Evolutionary conservation across 2,329 filamentous ascomycete species (phyloP), one percentile per base, ranked within the genome.

Genomic region (Beauveria asiatica): DNA sequence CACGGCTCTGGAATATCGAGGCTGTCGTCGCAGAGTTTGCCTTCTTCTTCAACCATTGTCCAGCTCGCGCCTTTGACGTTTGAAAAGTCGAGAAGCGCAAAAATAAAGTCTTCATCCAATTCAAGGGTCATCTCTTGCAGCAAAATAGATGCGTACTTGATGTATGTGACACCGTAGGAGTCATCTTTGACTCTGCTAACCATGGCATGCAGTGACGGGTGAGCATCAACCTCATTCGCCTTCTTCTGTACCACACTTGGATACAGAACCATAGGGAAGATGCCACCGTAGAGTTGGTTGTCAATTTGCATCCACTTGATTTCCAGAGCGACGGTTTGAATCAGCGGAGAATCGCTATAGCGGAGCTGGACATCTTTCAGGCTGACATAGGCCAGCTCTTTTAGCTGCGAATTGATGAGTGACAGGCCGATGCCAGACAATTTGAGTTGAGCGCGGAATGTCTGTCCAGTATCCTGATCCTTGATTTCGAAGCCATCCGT

Each of bases 251-350:
- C 94, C 10, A 99, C 94, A 74, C 92, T 97, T 6, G 94, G 94
- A 71, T 99, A 99, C 61, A 99, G 80, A 33, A 99, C 85, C 76
- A 99, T 96, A 0, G 94, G 94, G 80, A 99, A 99, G 66, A 99
- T 92, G 27, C 95, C 94, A 30, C 95, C 95, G 69, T 99, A 99
- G 16, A 99, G 83, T 73, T 99, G 94, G 67, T 99, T 99, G 74
- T 99, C 94, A 67, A 99, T 90, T 74, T 99, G 94, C 30, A 99
- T 94, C 95, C 95, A 99, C 73, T 99, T 97, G 71, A 97, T 88
- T 0, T 91, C 90, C 55, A 94, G 79, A 52, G 90, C 93, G 63
- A 97, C 75, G 0, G 92, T 97, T 74, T 99, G 94, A 70, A 96
- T 96, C 17, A 97, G 78, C 19, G 86, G 83, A n/a, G 94, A 97